These are phyloP conservation scores for Penicillium simplicissimum DNA, from an alignment of 495 filamentous ascomycete species.

Conservation along the genomic window DNA sequence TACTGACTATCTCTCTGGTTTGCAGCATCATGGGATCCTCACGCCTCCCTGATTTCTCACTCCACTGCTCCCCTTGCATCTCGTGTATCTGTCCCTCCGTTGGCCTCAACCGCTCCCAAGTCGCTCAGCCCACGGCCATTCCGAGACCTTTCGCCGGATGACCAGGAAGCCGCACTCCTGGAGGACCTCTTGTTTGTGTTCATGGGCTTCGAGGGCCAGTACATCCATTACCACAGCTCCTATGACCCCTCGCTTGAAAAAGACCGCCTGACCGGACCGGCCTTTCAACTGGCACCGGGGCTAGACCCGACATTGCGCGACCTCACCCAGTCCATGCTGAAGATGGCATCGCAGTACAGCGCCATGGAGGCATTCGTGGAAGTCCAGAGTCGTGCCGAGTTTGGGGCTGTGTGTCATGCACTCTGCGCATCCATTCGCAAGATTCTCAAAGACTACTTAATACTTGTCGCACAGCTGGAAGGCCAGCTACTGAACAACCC, in stretches of 20 bases:
- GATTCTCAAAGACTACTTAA: slow-evolving; percentile 86
- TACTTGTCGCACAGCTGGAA: slow-evolving; percentile 90
- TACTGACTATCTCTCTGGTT: slow-evolving; percentile 22
- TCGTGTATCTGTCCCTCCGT: slow-evolving; percentile 80
- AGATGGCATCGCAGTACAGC: slow-evolving; percentile 91
- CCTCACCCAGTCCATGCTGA: slow-evolving; percentile 82
- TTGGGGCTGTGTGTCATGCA: slow-evolving; percentile 94
- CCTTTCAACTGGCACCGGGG: slow-evolving; percentile 76
- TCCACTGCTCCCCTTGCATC: slow-evolving; percentile 86
- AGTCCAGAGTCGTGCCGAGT: slow-evolving; percentile 88
- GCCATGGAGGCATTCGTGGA: slow-evolving; percentile 93
- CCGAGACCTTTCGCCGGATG: slow-evolving; percentile 69
- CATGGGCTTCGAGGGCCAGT: slow-evolving; percentile 98
- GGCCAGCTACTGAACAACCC: slow-evolving; percentile 84
- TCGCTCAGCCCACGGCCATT: slow-evolving; percentile 71
- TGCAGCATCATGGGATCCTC: slow-evolving; percentile 74
- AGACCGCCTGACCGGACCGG: slow-evolving; percentile 78
- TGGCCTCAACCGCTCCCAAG: slow-evolving; percentile 70
- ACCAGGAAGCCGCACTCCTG: slow-evolving; percentile 81
- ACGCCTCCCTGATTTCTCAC: slow-evolving; percentile 76
- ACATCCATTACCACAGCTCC: slow-evolving; percentile 78
- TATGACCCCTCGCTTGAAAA: slow-evolving; percentile 86
- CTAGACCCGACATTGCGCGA: slow-evolving; percentile 90
- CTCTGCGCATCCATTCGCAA: slow-evolving; percentile 91
- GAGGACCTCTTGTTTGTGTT: slow-evolving; percentile 93